Base-by-base conservation (phyloP, 352 stramenopile genomes). In the Halophytophthora polymorphica region DNA sequence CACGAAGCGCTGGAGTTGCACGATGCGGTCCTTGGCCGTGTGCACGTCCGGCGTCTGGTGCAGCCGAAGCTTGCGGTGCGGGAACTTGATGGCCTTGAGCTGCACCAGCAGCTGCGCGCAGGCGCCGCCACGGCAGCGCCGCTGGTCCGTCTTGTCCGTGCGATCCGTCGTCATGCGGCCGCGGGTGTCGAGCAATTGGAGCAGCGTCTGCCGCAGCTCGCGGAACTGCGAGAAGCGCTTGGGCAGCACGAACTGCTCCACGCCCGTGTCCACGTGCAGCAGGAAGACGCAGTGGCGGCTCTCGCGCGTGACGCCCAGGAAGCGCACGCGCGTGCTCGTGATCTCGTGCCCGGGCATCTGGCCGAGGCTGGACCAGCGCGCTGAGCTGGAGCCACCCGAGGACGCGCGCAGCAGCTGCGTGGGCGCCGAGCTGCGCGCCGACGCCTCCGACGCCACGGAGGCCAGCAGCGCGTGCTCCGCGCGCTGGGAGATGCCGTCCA, bases 171-270 rank as follows among this genome's bases (percentile, higher is more conserved):
- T 18, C 21, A 19, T 43, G 0, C 25, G 22, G 4, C 22, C 14
- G 12, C 58, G 58, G 12, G 37, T 23, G 17, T 53, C 39, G 6
- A 67, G 45, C 42, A 8, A 31, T 8, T 31, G 25, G 4, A 90
- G 51, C 34, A 92, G 50, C 48, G 76, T 47, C 29, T 61, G 53
- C 14, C 78, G 75, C 14, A 92, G 72, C 14, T 69, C 66, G 42
- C 78, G 75, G 59, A 90, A 86, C 45, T 92, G 72, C 34, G 77
- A 89, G 64, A 64, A 92, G 44, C 82, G 73, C 64, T 83, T 86
- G 45, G 77, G 56, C 15, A 90, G 25, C 22, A 83, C 61, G 38
- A 78, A 88, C 22, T 73, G 60, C 41, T 81, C 72, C 14, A 47
- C 47, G 22, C 66, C 66, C 17, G 77, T 83, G 45, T 82, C 61